These are phyloP conservation scores for Teunomyces atbi DNA, from an alignment of 805 yeast genomes.

Conservation along the genomic window DNA sequence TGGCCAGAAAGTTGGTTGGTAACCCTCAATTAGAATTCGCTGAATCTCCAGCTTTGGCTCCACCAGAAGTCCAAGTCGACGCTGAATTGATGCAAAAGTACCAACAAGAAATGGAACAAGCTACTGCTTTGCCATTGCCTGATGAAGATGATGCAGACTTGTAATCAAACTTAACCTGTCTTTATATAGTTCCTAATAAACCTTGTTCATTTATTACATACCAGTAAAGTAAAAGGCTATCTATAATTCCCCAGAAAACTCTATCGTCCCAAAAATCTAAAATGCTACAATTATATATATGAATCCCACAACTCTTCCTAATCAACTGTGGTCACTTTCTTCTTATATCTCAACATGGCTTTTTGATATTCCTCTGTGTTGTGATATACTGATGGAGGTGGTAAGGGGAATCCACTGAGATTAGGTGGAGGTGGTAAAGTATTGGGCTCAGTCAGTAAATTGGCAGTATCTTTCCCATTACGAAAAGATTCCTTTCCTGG, in stretches of 20 bases:
- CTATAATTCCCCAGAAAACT: neutral
- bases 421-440: conserved; percentile 36
- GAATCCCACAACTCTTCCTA: neutral
- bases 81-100: conserved; percentile 95
- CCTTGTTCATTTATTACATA: conserved; percentile 1
- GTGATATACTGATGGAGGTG: conserved; percentile 31
- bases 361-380: conserved; percentile 23
- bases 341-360: conserved; percentile 12
- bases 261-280: neutral
- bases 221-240: neutral
- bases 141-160: conserved; percentile 99
- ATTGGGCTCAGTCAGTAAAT: neutral
- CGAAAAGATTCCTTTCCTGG: conserved; percentile 18
- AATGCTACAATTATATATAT: too few species aligned
- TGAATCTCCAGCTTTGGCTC: conserved; percentile 98
- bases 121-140: conserved; percentile 98
- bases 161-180: conserved; percentile 39
- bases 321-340: neutral
- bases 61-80: conserved; percentile 98
- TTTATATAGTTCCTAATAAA: conserved; percentile 1
- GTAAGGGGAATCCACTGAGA: conserved; percentile 28
- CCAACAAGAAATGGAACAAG: conserved; percentile 99
- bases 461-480: neutral
- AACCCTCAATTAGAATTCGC: conserved; percentile 97
- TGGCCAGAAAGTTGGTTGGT: conserved; percentile 98